A percentile compares a stretch with the other conserved stretches of the same genome.
These are phyloP conservation scores for Corchorus olitorius DNA, from an alignment of 345 rosid species.

Conservation along the genomic window DNA sequence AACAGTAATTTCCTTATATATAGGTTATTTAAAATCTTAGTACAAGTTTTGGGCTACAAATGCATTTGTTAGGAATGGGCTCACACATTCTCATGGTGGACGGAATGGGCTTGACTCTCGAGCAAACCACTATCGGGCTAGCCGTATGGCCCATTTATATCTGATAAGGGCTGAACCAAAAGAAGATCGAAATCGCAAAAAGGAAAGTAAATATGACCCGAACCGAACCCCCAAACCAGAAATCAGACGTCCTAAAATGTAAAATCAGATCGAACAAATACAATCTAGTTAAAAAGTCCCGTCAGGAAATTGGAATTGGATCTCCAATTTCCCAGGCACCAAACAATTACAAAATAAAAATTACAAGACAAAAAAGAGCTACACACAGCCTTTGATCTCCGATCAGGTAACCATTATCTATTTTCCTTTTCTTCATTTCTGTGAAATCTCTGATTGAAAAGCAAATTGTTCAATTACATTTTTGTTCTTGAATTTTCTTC, in stretches of 20 bases:
- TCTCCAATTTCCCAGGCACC: constrained; percentile 12
- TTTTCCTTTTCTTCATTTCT: background rate
- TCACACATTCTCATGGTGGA: background rate
- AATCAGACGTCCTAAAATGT: background rate
- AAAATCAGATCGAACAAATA: constrained; percentile 6
- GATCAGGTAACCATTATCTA: constrained; percentile 1
- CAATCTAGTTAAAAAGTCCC: background rate
- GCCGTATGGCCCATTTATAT: too few species aligned
- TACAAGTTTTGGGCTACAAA: background rate
- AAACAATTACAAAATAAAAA: background rate
- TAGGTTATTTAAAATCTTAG: too few species aligned
- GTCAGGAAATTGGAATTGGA: constrained; percentile 11
- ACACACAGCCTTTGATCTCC: constrained; percentile 8
- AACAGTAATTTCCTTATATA: too few species aligned
- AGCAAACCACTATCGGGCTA: too few species aligned
- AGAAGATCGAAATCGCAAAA: background rate
- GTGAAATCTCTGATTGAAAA: background rate
- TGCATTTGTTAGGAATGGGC: background rate
- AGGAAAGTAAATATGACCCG: background rate
- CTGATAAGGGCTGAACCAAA: background rate
- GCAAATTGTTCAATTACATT: background rate
- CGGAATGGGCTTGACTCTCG: background rate
- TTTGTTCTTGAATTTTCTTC: background rate
- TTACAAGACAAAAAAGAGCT: too few species aligned
- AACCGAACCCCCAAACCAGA: background rate